Base-by-base conservation (phyloP, 2,329 filamentous ascomycete species). In the Botryotinia narcissicola region DNA sequence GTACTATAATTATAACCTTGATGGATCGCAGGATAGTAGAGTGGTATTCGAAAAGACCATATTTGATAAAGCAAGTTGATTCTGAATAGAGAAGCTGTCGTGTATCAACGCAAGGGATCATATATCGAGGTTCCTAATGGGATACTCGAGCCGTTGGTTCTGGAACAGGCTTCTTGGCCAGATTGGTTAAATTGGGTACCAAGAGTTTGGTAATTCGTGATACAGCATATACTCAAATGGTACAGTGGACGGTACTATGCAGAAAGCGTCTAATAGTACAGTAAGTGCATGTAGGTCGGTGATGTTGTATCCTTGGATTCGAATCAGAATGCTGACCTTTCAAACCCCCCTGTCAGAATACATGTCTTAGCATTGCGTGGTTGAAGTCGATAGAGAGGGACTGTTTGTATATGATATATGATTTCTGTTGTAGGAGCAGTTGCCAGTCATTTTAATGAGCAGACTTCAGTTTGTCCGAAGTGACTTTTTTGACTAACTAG, bases 161-260 rank as follows among this genome's bases (percentile, higher is more conserved):
- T 67, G 64, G 46, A 54, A 67, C 35, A 40, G 16, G 32, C 64
- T 29, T 67, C 46, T 40, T 67, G 25, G 64, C 29, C 22, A 29
- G 64, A 54, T 54, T 67, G 64, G 64, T 40, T 40, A 9, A 54
- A n/a, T 54, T 20, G 7, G 63, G 64, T 67, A 54, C 64, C 64
- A 67, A 67, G 46, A 37, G 46, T 37, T 29, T 67, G 64, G 64
- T 54, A 67, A 40, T 20, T 54, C 46, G 64, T 54, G 64, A 67
- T 29, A 40, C 46, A 40, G 14, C 46, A 46, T 51, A 54, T 67
- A 22, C 9, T 1, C 18, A 1, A 40, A 29, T 54, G 10, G 46
- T 22, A 67, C 44, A 37, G 32, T 25, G 48, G 61, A 32, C 40
- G 61, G 61, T 25, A 40, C 35, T 22, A 61, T 37, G 59, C 59